These are phyloP conservation scores for Fusarium subtropicale DNA, from an alignment of 2,329 filamentous ascomycete genomes.

Conservation along the genomic window DNA sequence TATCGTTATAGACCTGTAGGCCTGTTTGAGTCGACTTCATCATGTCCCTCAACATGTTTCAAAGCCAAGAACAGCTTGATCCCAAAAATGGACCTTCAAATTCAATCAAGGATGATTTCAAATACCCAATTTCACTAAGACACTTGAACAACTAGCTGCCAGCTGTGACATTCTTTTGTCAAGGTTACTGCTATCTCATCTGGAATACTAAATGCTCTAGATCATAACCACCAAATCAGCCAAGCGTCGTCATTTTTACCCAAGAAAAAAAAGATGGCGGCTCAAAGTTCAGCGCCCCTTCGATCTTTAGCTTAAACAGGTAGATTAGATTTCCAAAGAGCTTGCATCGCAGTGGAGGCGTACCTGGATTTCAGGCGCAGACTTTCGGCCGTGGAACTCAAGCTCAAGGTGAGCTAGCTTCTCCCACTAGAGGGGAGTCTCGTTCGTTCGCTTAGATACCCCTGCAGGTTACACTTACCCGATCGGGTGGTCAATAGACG, in stretches of 20 bases:
- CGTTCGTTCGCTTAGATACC: conserved; percentile 12
- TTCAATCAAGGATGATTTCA: background rate
- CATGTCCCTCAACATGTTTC: background rate
- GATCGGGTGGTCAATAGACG: conserved; percentile 53
- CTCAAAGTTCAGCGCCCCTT: conserved; percentile 13
- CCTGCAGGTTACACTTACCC: conserved; percentile 35
- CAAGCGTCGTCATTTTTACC: background rate
- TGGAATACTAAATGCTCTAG: conserved; percentile 4
- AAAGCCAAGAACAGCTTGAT: background rate
- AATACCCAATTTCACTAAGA: background rate
- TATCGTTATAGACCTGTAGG: background rate
- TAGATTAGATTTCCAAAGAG: conserved; percentile 15
- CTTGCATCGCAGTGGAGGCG: background rate
- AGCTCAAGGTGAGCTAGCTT: background rate
- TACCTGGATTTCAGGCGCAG: background rate
- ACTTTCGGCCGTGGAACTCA: background rate
- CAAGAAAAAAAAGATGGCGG: conserved; percentile 4
- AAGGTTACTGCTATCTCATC: background rate
- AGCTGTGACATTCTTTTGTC: background rate
- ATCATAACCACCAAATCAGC: background rate
- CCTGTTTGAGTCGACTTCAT: background rate
- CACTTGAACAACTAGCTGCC: background rate
- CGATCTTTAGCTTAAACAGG: background rate
- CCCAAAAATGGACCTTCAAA: background rate
- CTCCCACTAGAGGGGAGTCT: background rate